These are phyloP conservation scores for Kwoniella shandongensis DNA, from an alignment of 768 basidiomycete species.

Conservation along the genomic window DNA sequence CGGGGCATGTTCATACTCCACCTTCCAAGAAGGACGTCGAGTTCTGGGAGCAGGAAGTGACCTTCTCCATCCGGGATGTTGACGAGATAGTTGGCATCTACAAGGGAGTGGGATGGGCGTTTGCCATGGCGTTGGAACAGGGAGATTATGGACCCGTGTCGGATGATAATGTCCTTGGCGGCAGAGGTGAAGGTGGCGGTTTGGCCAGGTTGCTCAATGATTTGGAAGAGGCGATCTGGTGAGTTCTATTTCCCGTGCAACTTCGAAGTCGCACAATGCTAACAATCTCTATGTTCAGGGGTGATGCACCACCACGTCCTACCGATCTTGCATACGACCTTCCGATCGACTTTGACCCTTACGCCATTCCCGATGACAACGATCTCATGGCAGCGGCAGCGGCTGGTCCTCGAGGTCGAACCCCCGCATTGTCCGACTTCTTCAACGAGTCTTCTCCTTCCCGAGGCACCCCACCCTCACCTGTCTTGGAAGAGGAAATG, in stretches of 20 bases:
- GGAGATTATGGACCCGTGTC: slow-evolving; percentile 35
- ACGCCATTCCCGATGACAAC: slow-evolving; percentile 25
- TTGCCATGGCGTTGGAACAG: slow-evolving; percentile 24
- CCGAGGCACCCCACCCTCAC: neutral
- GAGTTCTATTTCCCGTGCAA: neutral
- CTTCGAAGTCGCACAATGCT: neutral
- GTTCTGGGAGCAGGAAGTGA: slow-evolving; percentile 42
- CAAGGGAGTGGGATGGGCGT: slow-evolving; percentile 38
- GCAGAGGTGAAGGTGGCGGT: slow-evolving; percentile 27
- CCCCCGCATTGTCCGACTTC: slow-evolving; percentile 20
- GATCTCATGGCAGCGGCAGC: slow-evolving; percentile 13
- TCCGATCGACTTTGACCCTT: slow-evolving; percentile 44
- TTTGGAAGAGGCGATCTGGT: slow-evolving; percentile 45
- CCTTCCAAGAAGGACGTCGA: slow-evolving; percentile 22
- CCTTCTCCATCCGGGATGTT: slow-evolving; percentile 32
- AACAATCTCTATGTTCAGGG: slow-evolving; percentile 17
- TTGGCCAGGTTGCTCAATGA: slow-evolving; percentile 41
- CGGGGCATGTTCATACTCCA: slow-evolving; percentile 24
- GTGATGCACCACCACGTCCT: slow-evolving; percentile 40
- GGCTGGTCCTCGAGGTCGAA: slow-evolving; percentile 1
- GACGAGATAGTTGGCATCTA: slow-evolving; percentile 42
- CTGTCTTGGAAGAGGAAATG: slow-evolving; percentile 13
- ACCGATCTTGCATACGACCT: slow-evolving; percentile 40
- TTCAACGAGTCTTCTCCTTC: slow-evolving; percentile 15
- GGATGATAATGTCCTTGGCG: slow-evolving; percentile 24